Percentiles rank a stretch among this genome's conserved stretches.
Evolutionary conservation across 768 basidiomycete genomes (phyloP).

Genomic region (Pulveroboletus ravenelii): DNA sequence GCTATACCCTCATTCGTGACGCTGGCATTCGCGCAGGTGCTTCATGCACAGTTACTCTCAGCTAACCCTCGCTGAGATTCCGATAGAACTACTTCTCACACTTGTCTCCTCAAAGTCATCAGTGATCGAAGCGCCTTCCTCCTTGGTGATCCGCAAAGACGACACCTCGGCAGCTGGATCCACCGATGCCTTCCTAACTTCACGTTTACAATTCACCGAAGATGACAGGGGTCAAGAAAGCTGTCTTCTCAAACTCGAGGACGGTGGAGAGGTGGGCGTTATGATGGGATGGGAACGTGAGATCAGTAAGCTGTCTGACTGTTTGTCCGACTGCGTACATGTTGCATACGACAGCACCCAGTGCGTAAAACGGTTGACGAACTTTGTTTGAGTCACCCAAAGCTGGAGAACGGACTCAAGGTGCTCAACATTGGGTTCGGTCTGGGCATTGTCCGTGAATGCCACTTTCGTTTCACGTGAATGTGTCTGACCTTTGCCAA

Average conservation of each 20-base stretch:
- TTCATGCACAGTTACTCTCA: constrained; percentile 11
- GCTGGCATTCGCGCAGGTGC: constrained; percentile 89
- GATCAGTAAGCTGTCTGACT: constrained; percentile 52
- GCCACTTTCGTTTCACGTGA: background rate
- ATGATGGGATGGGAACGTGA: constrained; percentile 99
- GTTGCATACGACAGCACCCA: constrained; percentile 29
- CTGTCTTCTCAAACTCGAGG: constrained; percentile 60
- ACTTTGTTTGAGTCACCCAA: constrained; percentile 53
- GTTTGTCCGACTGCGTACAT: background rate
- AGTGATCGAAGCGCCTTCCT: constrained; percentile 20
- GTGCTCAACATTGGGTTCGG: constrained; percentile 94
- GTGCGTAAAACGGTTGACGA: constrained; percentile 74
- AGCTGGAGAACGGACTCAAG: constrained; percentile 44
- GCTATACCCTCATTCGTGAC: constrained; percentile 80
- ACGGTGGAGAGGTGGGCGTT: constrained; percentile 80
- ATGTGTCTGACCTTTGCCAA: constrained; percentile 28
- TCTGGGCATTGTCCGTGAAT: constrained; percentile 69
- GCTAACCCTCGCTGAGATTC: constrained; percentile 5
- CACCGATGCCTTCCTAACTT: constrained; percentile 64
- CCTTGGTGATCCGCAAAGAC: constrained; percentile 41
- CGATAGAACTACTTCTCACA: constrained; percentile 64
- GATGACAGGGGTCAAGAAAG: constrained; percentile 80
- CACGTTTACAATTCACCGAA: constrained; percentile 59
- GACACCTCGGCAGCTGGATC: constrained; percentile 60
- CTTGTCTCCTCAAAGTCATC: constrained; percentile 49